These are phyloP conservation scores for Globisporangium barbulae DNA, from an alignment of 352 stramenopile species.

Conservation along the genomic window DNA sequence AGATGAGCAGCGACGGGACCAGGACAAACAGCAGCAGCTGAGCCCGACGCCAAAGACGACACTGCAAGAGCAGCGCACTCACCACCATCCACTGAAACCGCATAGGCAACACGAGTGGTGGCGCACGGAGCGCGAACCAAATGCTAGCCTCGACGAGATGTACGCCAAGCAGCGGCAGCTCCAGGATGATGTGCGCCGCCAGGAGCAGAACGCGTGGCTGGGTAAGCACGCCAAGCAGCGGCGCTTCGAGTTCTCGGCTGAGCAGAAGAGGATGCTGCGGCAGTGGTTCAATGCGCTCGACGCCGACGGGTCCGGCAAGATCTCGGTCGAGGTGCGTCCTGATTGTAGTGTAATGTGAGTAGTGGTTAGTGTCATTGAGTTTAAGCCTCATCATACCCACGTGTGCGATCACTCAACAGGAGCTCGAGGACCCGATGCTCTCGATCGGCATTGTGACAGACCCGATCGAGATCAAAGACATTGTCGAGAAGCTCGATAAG, in stretches of 20 bases:
- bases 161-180: slow-evolving; percentile 29
- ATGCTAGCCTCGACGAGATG: slow-evolving; percentile 6
- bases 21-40: not conserved
- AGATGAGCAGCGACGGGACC: slow-evolving; percentile 4
- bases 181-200: slow-evolving; percentile 48
- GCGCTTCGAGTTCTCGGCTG: slow-evolving; percentile 60
- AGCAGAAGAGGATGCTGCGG: slow-evolving; percentile 72
- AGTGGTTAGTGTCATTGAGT: not conserved
- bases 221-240: slow-evolving; percentile 59
- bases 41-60: not conserved
- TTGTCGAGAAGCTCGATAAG: slow-evolving; percentile 62
- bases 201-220: slow-evolving; percentile 71
- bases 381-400: no score
- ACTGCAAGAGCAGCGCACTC: not conserved
- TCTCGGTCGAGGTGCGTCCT: slow-evolving; percentile 50
- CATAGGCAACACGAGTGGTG: slow-evolving; percentile 31
- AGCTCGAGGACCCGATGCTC: slow-evolving; percentile 76
- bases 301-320: slow-evolving; percentile 62
- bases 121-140: slow-evolving; percentile 26
- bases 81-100: not conserved
- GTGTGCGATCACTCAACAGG: slow-evolving; percentile 16
- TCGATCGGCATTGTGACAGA: slow-evolving; percentile 76
- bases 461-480: slow-evolving; percentile 52
- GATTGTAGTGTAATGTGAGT: not conserved
- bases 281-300: slow-evolving; percentile 79